A percentile compares a stretch with the other conserved stretches of the same genome.
Evolutionary conservation across 2,329 filamentous ascomycete species (phyloP).

Genomic region (Teratosphaeria destructans): DNA sequence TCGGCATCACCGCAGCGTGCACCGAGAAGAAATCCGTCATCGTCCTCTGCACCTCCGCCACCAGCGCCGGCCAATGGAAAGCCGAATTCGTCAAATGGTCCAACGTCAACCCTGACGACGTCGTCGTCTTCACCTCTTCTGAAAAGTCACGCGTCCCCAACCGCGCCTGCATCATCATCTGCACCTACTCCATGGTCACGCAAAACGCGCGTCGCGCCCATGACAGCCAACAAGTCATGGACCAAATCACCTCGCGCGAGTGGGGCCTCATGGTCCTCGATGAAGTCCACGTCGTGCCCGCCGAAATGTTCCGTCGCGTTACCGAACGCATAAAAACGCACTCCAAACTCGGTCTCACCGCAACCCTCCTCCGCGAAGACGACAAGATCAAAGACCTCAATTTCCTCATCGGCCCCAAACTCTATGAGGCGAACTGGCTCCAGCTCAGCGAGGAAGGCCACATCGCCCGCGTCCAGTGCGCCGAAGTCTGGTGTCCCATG

Average conservation of each 20-base stretch:
- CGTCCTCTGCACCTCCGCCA: conserved; percentile 89
- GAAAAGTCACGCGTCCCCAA: conserved; percentile 78
- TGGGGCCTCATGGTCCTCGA: conserved; percentile 97
- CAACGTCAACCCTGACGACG: conserved; percentile 89
- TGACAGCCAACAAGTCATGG: conserved; percentile 95
- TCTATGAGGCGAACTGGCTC: conserved; percentile 99
- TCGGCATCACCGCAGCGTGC: conserved; percentile 96
- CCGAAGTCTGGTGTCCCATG: conserved; percentile 99
- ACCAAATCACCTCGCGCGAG: conserved; percentile 77
- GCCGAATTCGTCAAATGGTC: conserved; percentile 98
- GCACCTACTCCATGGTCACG: conserved; percentile 98
- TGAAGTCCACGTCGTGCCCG: conserved; percentile 95
- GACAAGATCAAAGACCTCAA: conserved; percentile 98
- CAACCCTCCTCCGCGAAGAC: conserved; percentile 87
- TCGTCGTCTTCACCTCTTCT: conserved; percentile 89
- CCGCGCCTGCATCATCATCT: conserved; percentile 91
- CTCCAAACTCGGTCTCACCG: conserved; percentile 87
- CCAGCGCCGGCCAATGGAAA: conserved; percentile 96
- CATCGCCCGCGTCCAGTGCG: conserved; percentile 93
- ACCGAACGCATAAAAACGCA: conserved; percentile 90
- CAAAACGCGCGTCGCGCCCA: conserved; percentile 78
- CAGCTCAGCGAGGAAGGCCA: conserved; percentile 93
- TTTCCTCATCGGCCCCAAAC: conserved; percentile 91
- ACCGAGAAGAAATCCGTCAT: conserved; percentile 96
- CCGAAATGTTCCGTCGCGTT: conserved; percentile 90